Base-by-base conservation (phyloP, 2,329 filamentous ascomycete genomes). In the Diaporthe destruens region DNA sequence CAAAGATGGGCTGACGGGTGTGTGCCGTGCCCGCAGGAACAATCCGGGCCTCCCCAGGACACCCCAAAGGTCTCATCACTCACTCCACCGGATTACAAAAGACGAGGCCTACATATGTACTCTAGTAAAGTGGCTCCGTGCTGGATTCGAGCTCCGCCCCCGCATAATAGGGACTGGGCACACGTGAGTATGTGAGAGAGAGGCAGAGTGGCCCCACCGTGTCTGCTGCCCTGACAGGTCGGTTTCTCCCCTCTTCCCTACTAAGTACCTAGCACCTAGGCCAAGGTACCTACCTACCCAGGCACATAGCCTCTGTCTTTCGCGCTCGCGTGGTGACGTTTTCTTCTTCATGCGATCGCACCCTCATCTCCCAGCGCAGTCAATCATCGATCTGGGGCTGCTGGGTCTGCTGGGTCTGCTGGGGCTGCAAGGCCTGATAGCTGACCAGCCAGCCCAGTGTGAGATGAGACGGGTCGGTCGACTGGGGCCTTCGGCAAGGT, bases 41-140 rank as follows among this genome's bases (percentile, higher is more conserved):
- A n/a, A n/a, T n/a, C n/a, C n/a, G n/a, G n/a, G n/a, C n/a, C n/a
- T n/a, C n/a, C n/a, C n/a, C n/a, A n/a, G n/a, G n/a, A n/a, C n/a
- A n/a, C n/a, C n/a, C n/a, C n/a, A n/a, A n/a, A n/a, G n/a, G n/a
- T n/a, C n/a, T n/a, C n/a, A n/a, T 20, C 39, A 47, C 39, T 47
- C 51, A 51, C 29, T 29, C 59, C 59, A 57, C 44, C 25, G 29
- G 25, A n/a, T n/a, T 32, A 57, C 39, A 42, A 39, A 49, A 29
- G 53, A 55, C 34, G 34, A 68, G 61, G n/a, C n/a, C n/a, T n/a
- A n/a, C n/a, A n/a, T n/a, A n/a, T n/a, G n/a, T n/a, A n/a, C n/a
- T 56, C 61, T 18, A 68, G 36, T 14, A 12, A 47, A 68, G 70
- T 68, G 63, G 66, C 66, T 47, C 61, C 53, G 67, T 56, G 42